phyloP scores from a whole-genome alignment of 148 eudicot species.

The Chenopodium quinoa region DNA sequence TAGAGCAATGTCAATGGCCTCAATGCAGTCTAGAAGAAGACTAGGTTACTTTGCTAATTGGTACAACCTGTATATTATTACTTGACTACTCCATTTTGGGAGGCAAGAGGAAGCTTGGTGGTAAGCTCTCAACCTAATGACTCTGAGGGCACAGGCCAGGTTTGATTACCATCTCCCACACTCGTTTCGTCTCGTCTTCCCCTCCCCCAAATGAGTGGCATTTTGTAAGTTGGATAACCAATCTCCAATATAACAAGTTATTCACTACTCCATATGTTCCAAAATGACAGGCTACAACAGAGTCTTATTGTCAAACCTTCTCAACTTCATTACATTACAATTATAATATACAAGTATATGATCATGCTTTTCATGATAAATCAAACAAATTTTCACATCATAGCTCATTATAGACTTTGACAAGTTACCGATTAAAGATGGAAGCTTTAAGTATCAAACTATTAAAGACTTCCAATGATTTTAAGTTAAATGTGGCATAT shows the following conservation, averaged over 20 bases:
- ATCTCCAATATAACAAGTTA: background rate
- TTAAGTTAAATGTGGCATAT: background rate
- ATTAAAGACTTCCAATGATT: too few relatives aligned
- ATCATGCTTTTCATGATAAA: background rate
- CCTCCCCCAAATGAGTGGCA: background rate
- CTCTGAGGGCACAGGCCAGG: background rate
- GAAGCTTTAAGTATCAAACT: background rate
- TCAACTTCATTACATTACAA: too few relatives aligned
- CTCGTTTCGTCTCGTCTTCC: background rate
- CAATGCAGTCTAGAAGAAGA: background rate
- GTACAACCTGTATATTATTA: background rate
- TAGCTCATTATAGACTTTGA: background rate
- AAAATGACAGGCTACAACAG: background rate
- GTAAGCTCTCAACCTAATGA: background rate
- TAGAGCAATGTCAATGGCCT: background rate
- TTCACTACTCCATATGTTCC: background rate
- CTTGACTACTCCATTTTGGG: background rate
- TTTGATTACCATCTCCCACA: background rate
- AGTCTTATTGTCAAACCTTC: background rate
- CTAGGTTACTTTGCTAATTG: background rate
- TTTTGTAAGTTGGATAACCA: too few relatives aligned
- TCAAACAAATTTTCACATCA: background rate
- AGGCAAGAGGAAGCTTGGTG: background rate
- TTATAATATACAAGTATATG: background rate
- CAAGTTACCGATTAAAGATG: background rate